Evolutionary conservation across 2,329 filamentous ascomycete species (phyloP).

Genomic region (Geosmithia morbida): DNA sequence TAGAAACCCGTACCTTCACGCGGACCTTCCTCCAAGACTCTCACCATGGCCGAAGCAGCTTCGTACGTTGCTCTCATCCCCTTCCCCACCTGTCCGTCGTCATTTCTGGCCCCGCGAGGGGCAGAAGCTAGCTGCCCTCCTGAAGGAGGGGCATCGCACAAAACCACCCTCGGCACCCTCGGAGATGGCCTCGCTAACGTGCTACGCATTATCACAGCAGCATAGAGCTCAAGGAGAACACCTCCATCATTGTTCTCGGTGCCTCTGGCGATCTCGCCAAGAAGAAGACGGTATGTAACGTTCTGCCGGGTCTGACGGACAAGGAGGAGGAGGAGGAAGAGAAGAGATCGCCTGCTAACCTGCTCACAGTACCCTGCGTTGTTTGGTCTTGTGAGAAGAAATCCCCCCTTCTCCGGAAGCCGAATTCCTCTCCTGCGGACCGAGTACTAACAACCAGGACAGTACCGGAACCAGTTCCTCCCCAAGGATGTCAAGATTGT

Average conservation of each 20-base stretch:
- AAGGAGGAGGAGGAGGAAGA: neutral
- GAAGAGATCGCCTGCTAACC: slow-evolving; percentile 1
- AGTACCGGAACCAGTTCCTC: slow-evolving; percentile 99
- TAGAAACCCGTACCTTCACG: neutral
- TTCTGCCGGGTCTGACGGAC: slow-evolving; percentile 8
- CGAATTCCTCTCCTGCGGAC: neutral
- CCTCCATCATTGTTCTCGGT: slow-evolving; percentile 87
- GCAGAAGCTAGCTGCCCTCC: neutral
- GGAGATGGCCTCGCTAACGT: neutral
- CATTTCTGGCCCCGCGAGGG: neutral
- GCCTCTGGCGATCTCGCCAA: slow-evolving; percentile 96
- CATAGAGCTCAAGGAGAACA: slow-evolving; percentile 97
- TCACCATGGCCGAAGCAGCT: slow-evolving; percentile 8
- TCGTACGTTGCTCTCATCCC: slow-evolving; percentile 8
- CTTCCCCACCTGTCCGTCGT: neutral
- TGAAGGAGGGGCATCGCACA: neutral
- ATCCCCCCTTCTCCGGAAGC: neutral
- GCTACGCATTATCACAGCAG: slow-evolving; percentile 35
- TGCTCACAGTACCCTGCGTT: slow-evolving; percentile 72
- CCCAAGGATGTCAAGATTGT: slow-evolving; percentile 93
- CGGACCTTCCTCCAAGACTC: neutral
- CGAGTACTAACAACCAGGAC: slow-evolving; percentile 7
- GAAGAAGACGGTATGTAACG: slow-evolving; percentile 81
- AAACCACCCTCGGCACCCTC: neutral
- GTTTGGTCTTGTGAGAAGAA: slow-evolving; percentile 75